phyloP scores from a whole-genome alignment of 768 basidiomycete genomes.

The Trametopsis cervina region DNA sequence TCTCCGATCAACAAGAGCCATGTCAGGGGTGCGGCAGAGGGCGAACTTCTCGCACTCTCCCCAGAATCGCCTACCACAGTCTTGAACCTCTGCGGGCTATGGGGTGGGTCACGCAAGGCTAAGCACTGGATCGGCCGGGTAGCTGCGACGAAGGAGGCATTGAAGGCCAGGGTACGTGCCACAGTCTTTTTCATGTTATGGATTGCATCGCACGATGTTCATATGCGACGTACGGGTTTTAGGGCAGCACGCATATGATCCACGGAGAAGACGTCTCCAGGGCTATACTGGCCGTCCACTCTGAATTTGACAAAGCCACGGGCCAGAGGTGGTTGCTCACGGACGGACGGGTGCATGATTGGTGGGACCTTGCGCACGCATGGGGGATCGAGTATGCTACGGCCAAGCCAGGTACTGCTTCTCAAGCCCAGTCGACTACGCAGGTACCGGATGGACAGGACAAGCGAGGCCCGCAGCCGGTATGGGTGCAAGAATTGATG shows the following conservation, averaged over 20 bases:
- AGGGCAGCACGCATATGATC: constrained; percentile 56
- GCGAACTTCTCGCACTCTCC: constrained; percentile 43
- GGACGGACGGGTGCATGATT: constrained; percentile 54
- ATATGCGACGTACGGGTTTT: neutral
- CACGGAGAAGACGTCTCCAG: constrained; percentile 57
- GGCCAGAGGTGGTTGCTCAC: constrained; percentile 53
- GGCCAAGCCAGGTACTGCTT: no score
- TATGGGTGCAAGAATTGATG: constrained; percentile 58
- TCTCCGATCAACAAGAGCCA: constrained; percentile 35
- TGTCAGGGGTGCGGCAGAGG: constrained; percentile 43
- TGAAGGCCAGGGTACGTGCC: constrained; percentile 40
- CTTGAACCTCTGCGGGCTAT: constrained; percentile 55
- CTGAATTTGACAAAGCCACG: constrained; percentile 32
- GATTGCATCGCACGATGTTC: no score
- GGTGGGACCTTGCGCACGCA: constrained; percentile 58
- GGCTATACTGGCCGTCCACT: constrained; percentile 51
- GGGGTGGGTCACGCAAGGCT: constrained; percentile 46
- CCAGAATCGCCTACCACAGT: constrained; percentile 37
- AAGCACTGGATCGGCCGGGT: constrained; percentile 47
- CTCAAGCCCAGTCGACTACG: neutral
- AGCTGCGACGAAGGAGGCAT: constrained; percentile 48
- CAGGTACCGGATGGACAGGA: neutral
- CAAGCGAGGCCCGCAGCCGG: constrained; percentile 31
- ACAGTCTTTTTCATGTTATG: neutral
- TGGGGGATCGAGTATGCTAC: constrained; percentile 33